phyloP scores from a whole-genome alignment of 2,329 filamentous ascomycete species.

The Trichoderma asperellum region DNA sequence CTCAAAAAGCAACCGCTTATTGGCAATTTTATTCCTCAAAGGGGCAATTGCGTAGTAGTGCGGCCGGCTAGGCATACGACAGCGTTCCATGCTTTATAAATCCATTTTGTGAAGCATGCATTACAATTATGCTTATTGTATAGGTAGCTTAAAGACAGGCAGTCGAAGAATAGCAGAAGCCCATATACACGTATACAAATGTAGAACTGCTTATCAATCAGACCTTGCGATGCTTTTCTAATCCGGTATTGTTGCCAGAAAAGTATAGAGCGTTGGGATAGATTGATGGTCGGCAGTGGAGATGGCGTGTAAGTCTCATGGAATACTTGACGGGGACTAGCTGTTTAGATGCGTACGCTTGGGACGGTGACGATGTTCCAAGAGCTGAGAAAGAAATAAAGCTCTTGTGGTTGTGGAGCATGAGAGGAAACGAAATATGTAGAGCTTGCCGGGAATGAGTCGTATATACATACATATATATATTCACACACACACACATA shows the following conservation, averaged over 20 bases:
- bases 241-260: too few species aligned
- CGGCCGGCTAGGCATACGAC: background rate
- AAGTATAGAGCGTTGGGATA: background rate
- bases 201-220: background rate
- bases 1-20: background rate
- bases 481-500: too few species aligned
- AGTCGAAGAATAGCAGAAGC: background rate
- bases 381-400: background rate
- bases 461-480: background rate
- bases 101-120: background rate
- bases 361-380: background rate
- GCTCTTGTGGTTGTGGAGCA: background rate
- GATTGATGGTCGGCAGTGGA: background rate
- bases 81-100: background rate
- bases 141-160: background rate
- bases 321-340: background rate
- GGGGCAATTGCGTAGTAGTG: background rate
- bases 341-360: background rate
- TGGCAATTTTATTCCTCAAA: background rate
- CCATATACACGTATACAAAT: background rate
- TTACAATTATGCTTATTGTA: background rate
- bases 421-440: background rate
- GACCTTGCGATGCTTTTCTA: background rate
- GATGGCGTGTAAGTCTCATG: background rate
- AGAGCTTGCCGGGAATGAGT: too few species aligned